phyloP scores from a whole-genome alignment of 257 asterid species.

The Solanum arcanum region DNA sequence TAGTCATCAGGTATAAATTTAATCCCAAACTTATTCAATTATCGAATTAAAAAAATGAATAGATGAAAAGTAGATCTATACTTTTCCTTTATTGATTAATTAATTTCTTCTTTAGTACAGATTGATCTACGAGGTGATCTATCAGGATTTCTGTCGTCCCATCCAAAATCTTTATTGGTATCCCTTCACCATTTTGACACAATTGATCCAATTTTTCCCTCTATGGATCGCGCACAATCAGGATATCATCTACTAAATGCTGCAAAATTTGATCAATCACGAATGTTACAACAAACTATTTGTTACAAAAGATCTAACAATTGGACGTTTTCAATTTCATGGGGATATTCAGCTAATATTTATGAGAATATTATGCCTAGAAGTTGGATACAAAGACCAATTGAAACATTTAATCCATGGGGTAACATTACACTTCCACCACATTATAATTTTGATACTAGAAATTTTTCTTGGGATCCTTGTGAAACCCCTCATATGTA shows the following conservation, averaged over 20 bases:
- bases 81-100: not conserved
- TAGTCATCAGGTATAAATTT: constrained; percentile 17
- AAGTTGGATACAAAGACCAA: constrained; percentile 28
- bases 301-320: constrained; percentile 30
- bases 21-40: not conserved
- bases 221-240: constrained; percentile 21
- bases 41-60: not conserved
- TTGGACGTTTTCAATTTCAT: constrained; percentile 54
- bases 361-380: constrained; percentile 40
- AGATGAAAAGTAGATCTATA: not conserved
- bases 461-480: constrained; percentile 19
- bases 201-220: constrained; percentile 36
- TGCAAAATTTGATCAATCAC: constrained; percentile 33
- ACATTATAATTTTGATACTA: constrained; percentile 25
- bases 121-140: constrained; percentile 49
- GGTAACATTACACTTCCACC: not conserved
- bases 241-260: constrained; percentile 42
- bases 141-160: constrained; percentile 53
- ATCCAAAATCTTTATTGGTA: constrained; percentile 34
- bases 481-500: constrained; percentile 40
- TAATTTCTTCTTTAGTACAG: constrained; percentile 6
- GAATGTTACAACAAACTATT: constrained; percentile 46
- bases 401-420: constrained; percentile 50
- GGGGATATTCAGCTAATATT: constrained; percentile 54
- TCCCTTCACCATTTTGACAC: constrained; percentile 61